Evolutionary conservation across 176 grass and related monocot species (phyloP).

Genomic region (Hordeum vulgare): DNA sequence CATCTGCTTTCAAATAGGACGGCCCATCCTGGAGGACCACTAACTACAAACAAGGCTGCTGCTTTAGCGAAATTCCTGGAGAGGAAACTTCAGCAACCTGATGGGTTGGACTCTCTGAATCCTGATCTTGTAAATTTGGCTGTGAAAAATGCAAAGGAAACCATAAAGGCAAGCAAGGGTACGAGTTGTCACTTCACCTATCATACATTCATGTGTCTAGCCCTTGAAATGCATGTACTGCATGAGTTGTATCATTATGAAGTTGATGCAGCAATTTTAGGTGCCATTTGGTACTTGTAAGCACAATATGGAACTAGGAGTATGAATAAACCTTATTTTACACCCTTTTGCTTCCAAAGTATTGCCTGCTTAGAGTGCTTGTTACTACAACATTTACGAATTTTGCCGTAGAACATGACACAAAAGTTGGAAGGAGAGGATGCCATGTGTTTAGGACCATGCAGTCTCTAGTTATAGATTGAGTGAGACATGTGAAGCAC

Average conservation of each 20-base stretch:
- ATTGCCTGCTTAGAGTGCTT: neutral
- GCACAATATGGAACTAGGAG: neutral
- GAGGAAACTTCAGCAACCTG: slow-evolving; percentile 92
- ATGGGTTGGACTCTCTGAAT: slow-evolving; percentile 73
- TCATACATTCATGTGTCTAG: neutral
- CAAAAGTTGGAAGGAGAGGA: neutral
- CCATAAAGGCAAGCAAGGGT: slow-evolving; percentile 65
- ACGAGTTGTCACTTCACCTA: neutral
- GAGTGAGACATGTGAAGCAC: neutral
- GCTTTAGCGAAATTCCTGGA: slow-evolving; percentile 94
- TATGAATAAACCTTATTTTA: neutral
- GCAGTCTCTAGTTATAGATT: neutral
- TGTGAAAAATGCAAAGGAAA: slow-evolving; percentile 81
- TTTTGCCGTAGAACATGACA: neutral
- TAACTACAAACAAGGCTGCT: slow-evolving; percentile 98
- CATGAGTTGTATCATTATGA: neutral
- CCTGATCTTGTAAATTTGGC: slow-evolving; percentile 79
- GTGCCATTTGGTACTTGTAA: neutral
- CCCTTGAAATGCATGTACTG: neutral
- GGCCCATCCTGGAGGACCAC: slow-evolving; percentile 81
- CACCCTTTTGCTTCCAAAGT: neutral
- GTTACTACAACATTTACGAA: neutral
- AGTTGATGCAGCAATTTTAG: neutral
- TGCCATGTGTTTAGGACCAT: neutral
- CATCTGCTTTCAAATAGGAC: slow-evolving; percentile 41